These are phyloP conservation scores for Sesbania bispinosa DNA, from an alignment of 306 rosid genomes.

Conservation along the genomic window DNA sequence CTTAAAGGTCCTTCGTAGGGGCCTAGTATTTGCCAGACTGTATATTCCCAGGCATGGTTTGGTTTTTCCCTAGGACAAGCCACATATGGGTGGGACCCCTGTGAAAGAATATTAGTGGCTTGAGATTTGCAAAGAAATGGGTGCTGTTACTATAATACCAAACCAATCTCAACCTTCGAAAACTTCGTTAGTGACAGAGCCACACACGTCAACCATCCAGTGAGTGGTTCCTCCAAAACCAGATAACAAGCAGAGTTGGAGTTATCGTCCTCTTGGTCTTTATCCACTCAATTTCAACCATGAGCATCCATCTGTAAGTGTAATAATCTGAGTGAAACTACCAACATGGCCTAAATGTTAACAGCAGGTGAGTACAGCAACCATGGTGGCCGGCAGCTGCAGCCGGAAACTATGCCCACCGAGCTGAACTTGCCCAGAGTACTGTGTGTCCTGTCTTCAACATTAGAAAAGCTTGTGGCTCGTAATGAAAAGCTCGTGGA, in stretches of 20 bases:
- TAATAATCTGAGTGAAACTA: background rate
- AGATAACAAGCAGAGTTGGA: slow-evolving; percentile 36
- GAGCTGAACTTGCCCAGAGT: slow-evolving; percentile 66
- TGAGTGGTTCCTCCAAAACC: slow-evolving; percentile 27
- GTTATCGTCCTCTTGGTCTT: too few species aligned
- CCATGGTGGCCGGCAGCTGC: slow-evolving; percentile 42
- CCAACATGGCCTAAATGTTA: slow-evolving; percentile 62
- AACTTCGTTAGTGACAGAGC: slow-evolving; percentile 15
- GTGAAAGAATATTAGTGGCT: slow-evolving; percentile 31
- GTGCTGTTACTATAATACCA: background rate
- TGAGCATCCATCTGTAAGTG: background rate
- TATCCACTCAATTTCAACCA: slow-evolving; percentile 34
- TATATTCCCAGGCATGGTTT: slow-evolving; percentile 18
- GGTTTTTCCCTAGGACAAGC: slow-evolving; percentile 11
- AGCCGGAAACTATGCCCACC: slow-evolving; percentile 41
- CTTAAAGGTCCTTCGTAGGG: background rate
- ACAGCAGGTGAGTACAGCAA: slow-evolving; percentile 33
- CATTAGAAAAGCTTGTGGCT: slow-evolving; percentile 60
- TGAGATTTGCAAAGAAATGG: background rate
- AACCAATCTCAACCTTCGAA: slow-evolving; percentile 16
- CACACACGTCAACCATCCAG: slow-evolving; percentile 34
- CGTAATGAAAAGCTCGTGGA: slow-evolving; percentile 58
- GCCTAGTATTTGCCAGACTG: slow-evolving; percentile 31
- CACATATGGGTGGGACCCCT: slow-evolving; percentile 30
- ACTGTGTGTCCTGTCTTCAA: slow-evolving; percentile 59